Conservation (phyloP, 2,329 filamentous ascomycete species). For the Incumbomyces delicatus region DNA sequence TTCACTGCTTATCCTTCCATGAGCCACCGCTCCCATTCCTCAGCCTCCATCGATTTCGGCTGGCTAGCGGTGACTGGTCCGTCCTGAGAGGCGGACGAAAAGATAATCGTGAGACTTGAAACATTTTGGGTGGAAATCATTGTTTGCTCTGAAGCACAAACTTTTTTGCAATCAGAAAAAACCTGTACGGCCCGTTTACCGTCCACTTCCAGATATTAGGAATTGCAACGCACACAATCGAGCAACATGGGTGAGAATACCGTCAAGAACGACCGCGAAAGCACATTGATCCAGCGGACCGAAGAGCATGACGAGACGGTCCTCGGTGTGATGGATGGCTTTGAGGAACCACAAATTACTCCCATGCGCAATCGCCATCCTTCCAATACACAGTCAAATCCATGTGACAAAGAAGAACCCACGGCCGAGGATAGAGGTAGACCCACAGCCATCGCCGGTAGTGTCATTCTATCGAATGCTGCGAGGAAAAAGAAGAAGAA, state of each 20-base stretch:
- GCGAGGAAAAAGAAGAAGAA: slow-evolving; percentile 33
- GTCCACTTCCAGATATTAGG: not conserved
- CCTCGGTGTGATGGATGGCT: slow-evolving; percentile 6
- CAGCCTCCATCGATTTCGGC: slow-evolving; percentile 21
- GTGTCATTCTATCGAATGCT: slow-evolving; percentile 24
- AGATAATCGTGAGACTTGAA: slow-evolving; percentile 21
- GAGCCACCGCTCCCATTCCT: slow-evolving; percentile 2
- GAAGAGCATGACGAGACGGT: slow-evolving; percentile 6
- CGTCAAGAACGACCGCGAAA: not conserved
- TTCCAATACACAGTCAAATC: slow-evolving; percentile 12
- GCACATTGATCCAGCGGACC: not conserved
- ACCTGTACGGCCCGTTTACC: not conserved
- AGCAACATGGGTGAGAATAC: not conserved
- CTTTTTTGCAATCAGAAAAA: not conserved
- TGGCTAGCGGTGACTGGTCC: slow-evolving; percentile 41
- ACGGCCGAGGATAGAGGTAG: slow-evolving; percentile 12
- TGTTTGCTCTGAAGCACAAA: not conserved
- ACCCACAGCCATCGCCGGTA: slow-evolving; percentile 18
- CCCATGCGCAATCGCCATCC: slow-evolving; percentile 17
- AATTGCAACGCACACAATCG: not conserved
- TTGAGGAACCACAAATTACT: slow-evolving; percentile 20
- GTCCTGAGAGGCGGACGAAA: slow-evolving; percentile 43
- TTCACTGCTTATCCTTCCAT: slow-evolving; percentile 2
- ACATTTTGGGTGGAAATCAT: not conserved
- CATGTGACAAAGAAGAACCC: slow-evolving; percentile 1